Evolutionary conservation across 768 basidiomycete species (phyloP).

Genomic region (Xerocomus spinulosus): DNA sequence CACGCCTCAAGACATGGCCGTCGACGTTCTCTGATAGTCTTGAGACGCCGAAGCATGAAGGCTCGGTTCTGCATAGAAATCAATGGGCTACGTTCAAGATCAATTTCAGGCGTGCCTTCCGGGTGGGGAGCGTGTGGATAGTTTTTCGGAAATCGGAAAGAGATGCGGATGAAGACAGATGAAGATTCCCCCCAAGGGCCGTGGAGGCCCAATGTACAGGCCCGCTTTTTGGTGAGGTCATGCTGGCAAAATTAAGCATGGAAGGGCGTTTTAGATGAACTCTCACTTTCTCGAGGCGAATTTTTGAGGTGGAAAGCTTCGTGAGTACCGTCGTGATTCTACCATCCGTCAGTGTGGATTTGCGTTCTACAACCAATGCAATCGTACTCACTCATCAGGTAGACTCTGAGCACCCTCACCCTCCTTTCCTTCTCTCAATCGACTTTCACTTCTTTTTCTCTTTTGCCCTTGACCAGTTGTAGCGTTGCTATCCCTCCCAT

Average conservation of each 20-base stretch:
- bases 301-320: conserved; percentile 60
- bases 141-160: conserved; percentile 81
- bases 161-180: conserved; percentile 80
- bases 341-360: conserved; percentile 1
- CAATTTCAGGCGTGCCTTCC: conserved; percentile 64
- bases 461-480: conserved; percentile 11
- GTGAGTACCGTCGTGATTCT: conserved; percentile 74
- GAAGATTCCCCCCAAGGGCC: conserved; percentile 90
- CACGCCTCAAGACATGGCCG: conserved; percentile 84
- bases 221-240: conserved; percentile 67
- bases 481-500: conserved; percentile 15
- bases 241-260: conserved; percentile 38
- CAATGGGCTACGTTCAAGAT: conserved; percentile 78
- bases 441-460: conserved; percentile 48
- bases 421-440: conserved; percentile 30
- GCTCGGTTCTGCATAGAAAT: conserved; percentile 75
- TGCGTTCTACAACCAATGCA: neutral
- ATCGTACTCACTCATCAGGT: conserved; percentile 63
- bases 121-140: conserved; percentile 69
- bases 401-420: conserved; percentile 45
- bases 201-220: conserved; percentile 80
- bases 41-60: conserved; percentile 72
- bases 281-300: conserved; percentile 80
- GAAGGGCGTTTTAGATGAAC: neutral
- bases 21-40: conserved; percentile 63